Conservation (phyloP, 1,284 basidiomycete species). For the Termitomyces sp. region DNA sequence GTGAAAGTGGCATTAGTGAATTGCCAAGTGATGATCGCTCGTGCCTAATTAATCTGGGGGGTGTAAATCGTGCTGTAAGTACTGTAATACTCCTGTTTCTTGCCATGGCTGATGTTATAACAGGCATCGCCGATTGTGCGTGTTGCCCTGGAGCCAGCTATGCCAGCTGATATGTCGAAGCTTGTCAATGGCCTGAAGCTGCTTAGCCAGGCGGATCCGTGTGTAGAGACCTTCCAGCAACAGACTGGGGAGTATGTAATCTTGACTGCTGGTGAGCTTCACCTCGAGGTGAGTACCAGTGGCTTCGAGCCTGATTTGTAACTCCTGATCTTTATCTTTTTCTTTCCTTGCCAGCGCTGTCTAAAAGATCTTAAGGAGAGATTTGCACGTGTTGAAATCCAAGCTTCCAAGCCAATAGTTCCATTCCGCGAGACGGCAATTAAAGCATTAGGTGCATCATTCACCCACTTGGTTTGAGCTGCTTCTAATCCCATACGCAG, state of each 20-base stretch:
- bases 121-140: conserved; percentile 90
- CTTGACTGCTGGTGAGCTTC: conserved; percentile 92
- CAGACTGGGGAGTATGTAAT: conserved; percentile 98
- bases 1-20: conserved; percentile 36
- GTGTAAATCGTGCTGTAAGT: conserved; percentile 66
- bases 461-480: not conserved
- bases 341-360: conserved; percentile 64
- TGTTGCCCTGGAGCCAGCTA: conserved; percentile 87
- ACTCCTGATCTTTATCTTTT: not conserved
- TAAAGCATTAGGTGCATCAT: conserved; percentile 56
- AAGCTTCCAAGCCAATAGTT: conserved; percentile 93
- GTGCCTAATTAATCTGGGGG: conserved; percentile 80
- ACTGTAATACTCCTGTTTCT: not conserved
- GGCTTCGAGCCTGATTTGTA: not conserved
- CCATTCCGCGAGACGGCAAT: conserved; percentile 97
- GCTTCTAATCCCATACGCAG: conserved; percentile 31
- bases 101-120: conserved; percentile 1
- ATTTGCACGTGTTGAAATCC: conserved; percentile 91
- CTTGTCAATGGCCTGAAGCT: conserved; percentile 85
- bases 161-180: conserved; percentile 91
- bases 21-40: conserved; percentile 31
- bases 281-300: conserved; percentile 70
- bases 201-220: conserved; percentile 94
- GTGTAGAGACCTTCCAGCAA: conserved; percentile 95
- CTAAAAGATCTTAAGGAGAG: conserved; percentile 92